A percentile compares a stretch with the other conserved stretches of the same genome.
These are phyloP conservation scores for Malus hybrid DNA, from an alignment of 331 rosid species.

Conservation along the genomic window DNA sequence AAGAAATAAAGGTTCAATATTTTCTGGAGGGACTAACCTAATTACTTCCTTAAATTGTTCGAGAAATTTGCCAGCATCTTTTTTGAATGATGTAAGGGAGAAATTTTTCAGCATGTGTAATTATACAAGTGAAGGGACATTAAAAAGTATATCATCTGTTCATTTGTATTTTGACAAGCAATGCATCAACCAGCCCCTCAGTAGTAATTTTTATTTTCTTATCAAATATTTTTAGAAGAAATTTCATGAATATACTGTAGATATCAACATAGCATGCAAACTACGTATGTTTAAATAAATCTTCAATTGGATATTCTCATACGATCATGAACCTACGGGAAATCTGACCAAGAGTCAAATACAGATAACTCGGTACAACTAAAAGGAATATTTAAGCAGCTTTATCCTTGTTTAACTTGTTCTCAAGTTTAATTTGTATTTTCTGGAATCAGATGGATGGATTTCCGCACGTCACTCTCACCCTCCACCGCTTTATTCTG, in stretches of 20 bases:
- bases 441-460: slow-evolving; percentile 56
- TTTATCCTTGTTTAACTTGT: neutral
- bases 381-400: neutral
- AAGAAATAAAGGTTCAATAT: too few relatives aligned
- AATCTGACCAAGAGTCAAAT: neutral
- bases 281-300: neutral
- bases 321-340: neutral
- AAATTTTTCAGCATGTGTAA: too few relatives aligned
- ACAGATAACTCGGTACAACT: neutral
- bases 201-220: neutral
- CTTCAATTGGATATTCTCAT: neutral
- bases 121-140: too few relatives aligned
- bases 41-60: too few relatives aligned
- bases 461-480: slow-evolving; percentile 36
- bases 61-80: too few relatives aligned
- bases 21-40: too few relatives aligned
- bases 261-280: neutral
- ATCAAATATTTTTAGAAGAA: neutral
- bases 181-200: neutral
- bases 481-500: neutral
- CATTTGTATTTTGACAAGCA: too few relatives aligned
- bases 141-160: too few relatives aligned
- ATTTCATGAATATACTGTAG: neutral
- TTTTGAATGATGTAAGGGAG: too few relatives aligned
- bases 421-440: neutral